Base-by-base conservation (phyloP, 2,329 filamentous ascomycete genomes). In the Talaromyces sp. region DNA sequence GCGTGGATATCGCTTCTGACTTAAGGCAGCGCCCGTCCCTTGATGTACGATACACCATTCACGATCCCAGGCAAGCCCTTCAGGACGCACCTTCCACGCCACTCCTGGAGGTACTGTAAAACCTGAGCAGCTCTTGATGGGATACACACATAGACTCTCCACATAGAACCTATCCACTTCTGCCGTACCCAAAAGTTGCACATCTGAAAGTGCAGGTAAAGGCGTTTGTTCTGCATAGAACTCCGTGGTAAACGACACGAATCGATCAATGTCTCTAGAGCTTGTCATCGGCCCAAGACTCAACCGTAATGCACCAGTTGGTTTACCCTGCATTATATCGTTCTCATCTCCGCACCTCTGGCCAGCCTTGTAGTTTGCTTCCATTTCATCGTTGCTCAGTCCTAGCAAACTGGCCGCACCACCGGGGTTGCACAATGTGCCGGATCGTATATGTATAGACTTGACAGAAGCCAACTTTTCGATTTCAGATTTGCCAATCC, bases 41-140 rank as follows among this genome's bases (percentile, higher is more conserved):
- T 89, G 86, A 74, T 97, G 93, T 15, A 99, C 84, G 22, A 99
- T 81, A 78, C 94, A 98, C 94, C 95, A 99, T 80, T 98, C 94
- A 67, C 95, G 86, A 76, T 99, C 95, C 93, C 94, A 98, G 8
- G 89, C 90, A 2, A 99, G 82, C 0, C 95, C 95, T 79, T 97
- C 93, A 7, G 85, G 82, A 64, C 86, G 87, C 22, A 98, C 84
- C 71, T 91, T 88, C 95, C 95, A 99, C 15, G 82, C 74, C 7
- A 79, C 80, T 1, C 81, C 84, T 0, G 78, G 68, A 1, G 92
- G 89, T 34, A 98, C 83, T 40, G 81, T 81, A 75, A 90, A 96
- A 0, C 91, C 91, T 17, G 88, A 91, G 72, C 95, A 98, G 74
- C 93, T 97, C 77, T 99, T 99, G 73, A 99, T 93, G 0, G 95